These are phyloP conservation scores for Aureobasidium vineae DNA, from an alignment of 2,329 filamentous ascomycete genomes.

Conservation along the genomic window DNA sequence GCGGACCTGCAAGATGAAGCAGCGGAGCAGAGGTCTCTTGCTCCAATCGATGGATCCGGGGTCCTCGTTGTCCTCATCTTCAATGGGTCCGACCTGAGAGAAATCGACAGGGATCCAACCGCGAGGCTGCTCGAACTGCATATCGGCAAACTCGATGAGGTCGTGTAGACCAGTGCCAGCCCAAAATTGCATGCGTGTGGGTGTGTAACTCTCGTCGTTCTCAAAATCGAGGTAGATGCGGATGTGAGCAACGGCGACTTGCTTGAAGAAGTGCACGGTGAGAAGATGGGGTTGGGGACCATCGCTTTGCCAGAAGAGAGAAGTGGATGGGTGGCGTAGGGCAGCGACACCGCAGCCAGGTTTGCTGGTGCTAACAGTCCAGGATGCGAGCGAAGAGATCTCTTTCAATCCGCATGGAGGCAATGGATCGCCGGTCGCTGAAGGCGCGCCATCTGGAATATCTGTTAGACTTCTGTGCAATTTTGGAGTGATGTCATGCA, in stretches of 20 bases:
- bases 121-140: constrained; percentile 73
- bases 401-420: constrained; percentile 63
- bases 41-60: constrained; percentile 45
- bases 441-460: constrained; percentile 3
- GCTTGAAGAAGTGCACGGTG: constrained; percentile 82
- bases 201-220: constrained; percentile 93
- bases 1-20: constrained; percentile 85
- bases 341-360: constrained; percentile 76
- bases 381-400: constrained; percentile 78
- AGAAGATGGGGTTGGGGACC: constrained; percentile 79
- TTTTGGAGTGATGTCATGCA: neutral
- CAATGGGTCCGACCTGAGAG: constrained; percentile 56
- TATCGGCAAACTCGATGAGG: constrained; percentile 79
- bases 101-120: constrained; percentile 90
- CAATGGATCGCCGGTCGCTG: constrained; percentile 24
- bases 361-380: constrained; percentile 79
- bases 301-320: constrained; percentile 81
- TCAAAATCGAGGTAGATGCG: constrained; percentile 88
- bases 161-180: constrained; percentile 91
- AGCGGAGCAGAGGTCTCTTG: constrained; percentile 71
- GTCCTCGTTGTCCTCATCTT: constrained; percentile 35
- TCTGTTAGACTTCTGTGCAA: neutral
- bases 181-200: constrained; percentile 83
- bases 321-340: constrained; percentile 69
- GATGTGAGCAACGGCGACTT: constrained; percentile 73